Percentiles rank a stretch among this genome's conserved stretches.
Conservation (phyloP, 2,329 filamentous ascomycete species). For the Aureobasidium sp. region DNA sequence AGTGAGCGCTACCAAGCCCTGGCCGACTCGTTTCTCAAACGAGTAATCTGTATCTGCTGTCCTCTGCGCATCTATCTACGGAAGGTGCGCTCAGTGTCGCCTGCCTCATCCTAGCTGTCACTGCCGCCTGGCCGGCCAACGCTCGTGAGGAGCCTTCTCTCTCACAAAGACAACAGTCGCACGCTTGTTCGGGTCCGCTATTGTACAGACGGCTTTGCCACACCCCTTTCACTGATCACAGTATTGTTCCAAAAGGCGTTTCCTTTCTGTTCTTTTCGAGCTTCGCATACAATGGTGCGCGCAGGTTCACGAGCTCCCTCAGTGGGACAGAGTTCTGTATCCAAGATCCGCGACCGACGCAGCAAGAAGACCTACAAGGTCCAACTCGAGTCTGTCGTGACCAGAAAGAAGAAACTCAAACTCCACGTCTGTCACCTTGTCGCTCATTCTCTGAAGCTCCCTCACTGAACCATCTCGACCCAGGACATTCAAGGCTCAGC, state of each 20-base stretch:
- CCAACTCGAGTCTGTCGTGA: conserved; percentile 50
- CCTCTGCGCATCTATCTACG: background rate
- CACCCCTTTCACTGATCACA: background rate
- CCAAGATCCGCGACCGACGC: conserved; percentile 24
- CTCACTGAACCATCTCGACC: background rate
- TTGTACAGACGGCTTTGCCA: background rate
- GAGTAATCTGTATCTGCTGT: background rate
- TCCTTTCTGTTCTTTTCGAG: background rate
- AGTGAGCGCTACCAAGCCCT: background rate
- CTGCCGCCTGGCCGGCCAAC: background rate
- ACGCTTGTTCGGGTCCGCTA: background rate
- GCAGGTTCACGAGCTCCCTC: conserved; percentile 13
- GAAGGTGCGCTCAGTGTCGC: conserved; percentile 3
- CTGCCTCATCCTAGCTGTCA: background rate
- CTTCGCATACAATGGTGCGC: conserved; percentile 9
- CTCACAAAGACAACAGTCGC: background rate
- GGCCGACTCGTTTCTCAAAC: background rate
- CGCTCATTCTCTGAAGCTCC: background rate
- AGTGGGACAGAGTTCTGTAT: conserved; percentile 4
- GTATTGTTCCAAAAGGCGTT: background rate
- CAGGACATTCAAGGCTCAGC: conserved; percentile 1
- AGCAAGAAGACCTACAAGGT: conserved; percentile 50
- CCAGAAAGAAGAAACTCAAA: conserved; percentile 54
- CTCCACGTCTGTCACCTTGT: conserved; percentile 36
- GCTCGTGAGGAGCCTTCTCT: background rate